Base-by-base conservation (phyloP, 2,329 filamentous ascomycete species). In the Fonsecaea erecta region DNA sequence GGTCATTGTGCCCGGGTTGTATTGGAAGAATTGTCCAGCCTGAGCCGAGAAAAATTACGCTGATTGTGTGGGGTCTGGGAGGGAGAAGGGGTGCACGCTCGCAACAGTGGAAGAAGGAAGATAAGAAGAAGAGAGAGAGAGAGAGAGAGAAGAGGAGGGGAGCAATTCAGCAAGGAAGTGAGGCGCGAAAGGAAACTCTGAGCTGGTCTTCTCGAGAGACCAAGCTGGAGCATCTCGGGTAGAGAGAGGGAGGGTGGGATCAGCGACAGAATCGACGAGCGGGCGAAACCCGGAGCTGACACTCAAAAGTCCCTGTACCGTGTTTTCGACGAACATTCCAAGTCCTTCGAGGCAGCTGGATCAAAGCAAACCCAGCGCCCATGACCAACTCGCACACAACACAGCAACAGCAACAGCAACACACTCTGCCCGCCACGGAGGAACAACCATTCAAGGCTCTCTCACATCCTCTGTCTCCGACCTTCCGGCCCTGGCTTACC, bases 401-500 rank as follows among this genome's bases (percentile, higher is more conserved):
- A 24, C 43, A 24, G 26, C 43, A 24, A 16, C 43, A 48, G 3
- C 43, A 14, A 11, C 43, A 24, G 21, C 43, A 48, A 12, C 21
- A 14, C 7, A 26, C 11, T 9, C 43, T 24, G 43, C 43, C 43
- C 43, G 14, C 43, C 43, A 48, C 43, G 43, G 43, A 48, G 21
- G 43, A 48, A 48, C 18, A 26, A 2, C 43, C 18, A 21, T 48
- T 24, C 8, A 24, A 48, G 21, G 21, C 43, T 48, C 43, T 16
- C 43, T 24, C 18, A 1, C 52, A 26, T 32, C 26, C 16, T 34
- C 52, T n/a, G 5, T 57, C 52, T 2, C 9, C 60, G 5, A 26
- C 37, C 35, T 34, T 57, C 24, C 60, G 53, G 8, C 52, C 52
- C 28, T 52, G 52, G 24, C 32, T 3, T 35, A 56, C 52, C n/a